phyloP scores from a whole-genome alignment of 768 basidiomycete species.

The Tremella yokohamensis region DNA sequence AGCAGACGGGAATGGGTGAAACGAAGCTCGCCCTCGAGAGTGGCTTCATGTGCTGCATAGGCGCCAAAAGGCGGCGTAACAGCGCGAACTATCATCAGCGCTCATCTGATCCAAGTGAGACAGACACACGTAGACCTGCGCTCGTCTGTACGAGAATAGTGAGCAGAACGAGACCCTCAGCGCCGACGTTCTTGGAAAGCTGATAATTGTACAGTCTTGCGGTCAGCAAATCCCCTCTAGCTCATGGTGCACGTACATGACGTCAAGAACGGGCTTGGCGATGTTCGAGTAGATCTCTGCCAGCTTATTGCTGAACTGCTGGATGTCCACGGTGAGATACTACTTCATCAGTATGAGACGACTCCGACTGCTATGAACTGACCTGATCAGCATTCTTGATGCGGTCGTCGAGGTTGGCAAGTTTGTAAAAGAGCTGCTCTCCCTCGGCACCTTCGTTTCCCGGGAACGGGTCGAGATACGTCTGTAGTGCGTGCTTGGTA shows the following conservation, averaged over 20 bases:
- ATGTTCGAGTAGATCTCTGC: constrained; percentile 89
- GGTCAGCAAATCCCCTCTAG: constrained; percentile 9
- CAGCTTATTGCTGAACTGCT: constrained; percentile 81
- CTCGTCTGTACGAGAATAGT: constrained; percentile 80
- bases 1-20: constrained; percentile 87
- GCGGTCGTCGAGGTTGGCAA: constrained; percentile 90
- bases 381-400: constrained; percentile 95
- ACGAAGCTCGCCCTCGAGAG: constrained; percentile 80
- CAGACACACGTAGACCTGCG: constrained; percentile 69
- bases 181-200: constrained; percentile 86
- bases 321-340: constrained; percentile 94
- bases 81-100: constrained; percentile 63
- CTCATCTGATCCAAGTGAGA: not conserved
- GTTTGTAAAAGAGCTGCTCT: constrained; percentile 88
- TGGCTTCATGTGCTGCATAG: constrained; percentile 75
- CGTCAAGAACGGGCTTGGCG: constrained; percentile 85
- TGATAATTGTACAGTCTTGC: constrained; percentile 89
- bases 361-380: constrained; percentile 1
- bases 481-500: constrained; percentile 73
- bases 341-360: constrained; percentile 50
- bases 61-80: constrained; percentile 88
- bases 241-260: constrained; percentile 33
- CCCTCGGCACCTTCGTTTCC: constrained; percentile 59
- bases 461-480: constrained; percentile 63
- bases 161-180: constrained; percentile 79